Base-by-base conservation (phyloP, 441 rosid species). In the Aquilaria agallochum region DNA sequence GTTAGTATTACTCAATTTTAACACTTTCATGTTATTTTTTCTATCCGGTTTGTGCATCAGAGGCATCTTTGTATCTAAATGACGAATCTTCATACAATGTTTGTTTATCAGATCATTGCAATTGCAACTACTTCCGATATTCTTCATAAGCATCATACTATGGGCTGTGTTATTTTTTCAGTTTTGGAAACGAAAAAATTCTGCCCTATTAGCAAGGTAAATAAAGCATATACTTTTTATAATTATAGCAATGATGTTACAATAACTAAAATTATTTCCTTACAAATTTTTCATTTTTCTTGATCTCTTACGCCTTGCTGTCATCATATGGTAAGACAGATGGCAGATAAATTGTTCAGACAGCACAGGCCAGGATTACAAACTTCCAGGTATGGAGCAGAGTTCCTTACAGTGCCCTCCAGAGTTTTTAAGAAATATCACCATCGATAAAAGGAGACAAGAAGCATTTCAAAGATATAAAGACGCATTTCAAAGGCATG, bases 151-250 rank as follows among this genome's bases (percentile, higher is more conserved):
- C 72, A 74, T 81, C 77, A 79, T 81, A 59, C 71, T 94, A 63
- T 90, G 97, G 99, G 88, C 92, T 27, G 92, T 83, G 59, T 69
- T 91, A 78, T 87, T 94, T 84, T 86, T 89, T 77, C 95, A 91
- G 77, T 94, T 89, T 72, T 91, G 99, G 99, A 94, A 91, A 78
- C 94, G 96, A 59, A 89, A 89, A 78, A 94, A 91, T 45, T 71
- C 86, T 4, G 88, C 96, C 36, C 81, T 94, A 67, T 63, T 92
- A 54, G 86, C 89, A 63, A 82, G 94, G 97, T 87, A 77, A 65
- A 45, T 59, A 33, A 11, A 58, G n/a, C 60, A 33, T 52, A 5
- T 65, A 31, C 13, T 51, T 51, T 20, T 20, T 7, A 15, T 40
- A 45, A 4, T 5, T 31, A 30, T 13, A 53, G 51, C 49, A 55